phyloP scores from a whole-genome alignment of 768 basidiomycete genomes.

The Russula abietina region DNA sequence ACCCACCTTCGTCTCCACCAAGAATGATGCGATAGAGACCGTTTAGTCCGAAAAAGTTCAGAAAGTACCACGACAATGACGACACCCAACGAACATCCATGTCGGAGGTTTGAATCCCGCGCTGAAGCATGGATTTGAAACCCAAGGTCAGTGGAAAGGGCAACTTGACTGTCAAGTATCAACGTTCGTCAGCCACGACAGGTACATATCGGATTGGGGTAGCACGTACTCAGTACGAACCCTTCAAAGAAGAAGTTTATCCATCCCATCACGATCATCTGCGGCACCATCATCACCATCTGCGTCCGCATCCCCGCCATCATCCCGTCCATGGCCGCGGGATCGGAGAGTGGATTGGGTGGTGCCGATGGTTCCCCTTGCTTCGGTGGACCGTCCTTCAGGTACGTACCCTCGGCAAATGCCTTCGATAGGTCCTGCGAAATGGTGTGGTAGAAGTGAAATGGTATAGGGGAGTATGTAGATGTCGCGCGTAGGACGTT shows the following conservation, averaged over 20 bases:
- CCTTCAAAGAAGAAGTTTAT: constrained; percentile 99
- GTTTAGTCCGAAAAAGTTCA: constrained; percentile 97
- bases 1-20: constrained; percentile 81
- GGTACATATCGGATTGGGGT: background rate
- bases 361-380: constrained; percentile 51
- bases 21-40: constrained; percentile 92
- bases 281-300: constrained; percentile 97
- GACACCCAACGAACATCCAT: constrained; percentile 99
- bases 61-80: constrained; percentile 97
- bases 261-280: constrained; percentile 99
- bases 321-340: constrained; percentile 93
- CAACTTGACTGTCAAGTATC: constrained; percentile 65
- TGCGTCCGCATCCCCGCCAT: constrained; percentile 99
- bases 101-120: constrained; percentile 89
- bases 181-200: constrained; percentile 1
- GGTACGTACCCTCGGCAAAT: constrained; percentile 69
- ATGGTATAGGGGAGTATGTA: constrained; percentile 74
- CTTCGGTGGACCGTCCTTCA: constrained; percentile 78
- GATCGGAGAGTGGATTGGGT: constrained; percentile 83
- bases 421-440: constrained; percentile 68
- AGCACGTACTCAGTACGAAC: constrained; percentile 83
- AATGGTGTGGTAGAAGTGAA: constrained; percentile 63
- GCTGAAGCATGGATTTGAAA: constrained; percentile 97
- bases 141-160: constrained; percentile 96
- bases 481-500: constrained; percentile 80